phyloP scores from a whole-genome alignment of 257 asterid species.

The Scutellaria minor region DNA sequence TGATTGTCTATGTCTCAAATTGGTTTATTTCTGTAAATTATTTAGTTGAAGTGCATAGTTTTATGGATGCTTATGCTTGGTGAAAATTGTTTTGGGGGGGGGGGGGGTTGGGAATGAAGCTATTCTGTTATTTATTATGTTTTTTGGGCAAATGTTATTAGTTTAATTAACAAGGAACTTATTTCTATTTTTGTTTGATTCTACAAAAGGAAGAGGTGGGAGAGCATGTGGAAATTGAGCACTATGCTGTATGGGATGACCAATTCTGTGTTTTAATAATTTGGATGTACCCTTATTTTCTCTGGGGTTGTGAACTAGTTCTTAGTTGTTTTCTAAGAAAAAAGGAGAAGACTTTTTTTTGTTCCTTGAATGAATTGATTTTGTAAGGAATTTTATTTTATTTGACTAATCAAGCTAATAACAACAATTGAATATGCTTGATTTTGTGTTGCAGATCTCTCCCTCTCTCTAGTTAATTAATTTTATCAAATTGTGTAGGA shows the following conservation, averaged over 20 bases:
- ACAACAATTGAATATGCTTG: not conserved
- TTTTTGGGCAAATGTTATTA: not conserved
- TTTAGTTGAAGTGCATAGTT: not conserved
- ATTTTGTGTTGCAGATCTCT: not conserved
- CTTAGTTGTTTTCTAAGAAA: not conserved
- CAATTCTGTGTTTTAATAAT: not conserved
- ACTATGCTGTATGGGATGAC: not conserved
- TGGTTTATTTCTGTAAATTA: not conserved
- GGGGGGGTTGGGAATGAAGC: too few species aligned
- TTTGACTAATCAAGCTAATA: not conserved
- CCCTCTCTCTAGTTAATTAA: not conserved
- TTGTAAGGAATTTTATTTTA: not conserved
- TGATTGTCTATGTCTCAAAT: not conserved
- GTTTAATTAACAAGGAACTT: not conserved
- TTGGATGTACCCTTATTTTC: not conserved
- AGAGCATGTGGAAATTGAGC: constrained; percentile 9
- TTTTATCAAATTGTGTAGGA: constrained; percentile 53
- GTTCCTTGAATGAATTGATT: not conserved
- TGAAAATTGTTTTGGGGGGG: not conserved
- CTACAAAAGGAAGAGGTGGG: not conserved
- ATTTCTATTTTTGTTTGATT: not conserved
- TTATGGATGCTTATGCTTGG: constrained; percentile 20
- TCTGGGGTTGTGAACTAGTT: constrained; percentile 5
- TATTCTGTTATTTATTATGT: not conserved
- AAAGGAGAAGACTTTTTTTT: not conserved